Conservation (phyloP, 148 eudicot species). For the Amaranthus palmeri region DNA sequence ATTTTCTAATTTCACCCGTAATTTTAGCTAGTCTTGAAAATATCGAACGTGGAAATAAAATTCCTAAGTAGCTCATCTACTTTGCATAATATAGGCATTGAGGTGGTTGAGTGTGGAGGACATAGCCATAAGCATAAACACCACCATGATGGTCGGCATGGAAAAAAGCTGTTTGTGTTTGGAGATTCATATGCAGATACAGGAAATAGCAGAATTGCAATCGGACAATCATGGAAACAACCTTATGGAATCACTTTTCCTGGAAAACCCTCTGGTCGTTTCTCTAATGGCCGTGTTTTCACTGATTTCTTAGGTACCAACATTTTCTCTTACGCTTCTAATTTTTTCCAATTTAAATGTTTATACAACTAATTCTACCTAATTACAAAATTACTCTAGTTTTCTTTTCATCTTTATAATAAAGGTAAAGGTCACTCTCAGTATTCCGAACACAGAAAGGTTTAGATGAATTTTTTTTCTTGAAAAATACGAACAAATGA, state of each 20-base stretch:
- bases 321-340: neutral
- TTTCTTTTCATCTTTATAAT: no score
- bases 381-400: no score
- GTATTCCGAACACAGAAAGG: no score
- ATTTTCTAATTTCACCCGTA: no score
- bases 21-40: no score
- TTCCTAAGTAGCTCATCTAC: neutral
- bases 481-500: no score
- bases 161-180: conserved; percentile 63
- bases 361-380: no score
- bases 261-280: conserved; percentile 80
- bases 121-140: neutral
- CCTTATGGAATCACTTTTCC: conserved; percentile 86
- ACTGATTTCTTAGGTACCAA: conserved; percentile 67
- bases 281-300: conserved; percentile 78
- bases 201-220: conserved; percentile 42
- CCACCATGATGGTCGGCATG: neutral
- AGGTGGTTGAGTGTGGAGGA: conserved; percentile 7
- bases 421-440: no score
- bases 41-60: no score
- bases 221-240: conserved; percentile 42
- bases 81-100: neutral
- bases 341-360: neutral
- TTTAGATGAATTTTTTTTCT: no score
- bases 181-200: conserved; percentile 94